Conservation (phyloP, 1,284 basidiomycete genomes). For the Crepidotus sp. region DNA sequence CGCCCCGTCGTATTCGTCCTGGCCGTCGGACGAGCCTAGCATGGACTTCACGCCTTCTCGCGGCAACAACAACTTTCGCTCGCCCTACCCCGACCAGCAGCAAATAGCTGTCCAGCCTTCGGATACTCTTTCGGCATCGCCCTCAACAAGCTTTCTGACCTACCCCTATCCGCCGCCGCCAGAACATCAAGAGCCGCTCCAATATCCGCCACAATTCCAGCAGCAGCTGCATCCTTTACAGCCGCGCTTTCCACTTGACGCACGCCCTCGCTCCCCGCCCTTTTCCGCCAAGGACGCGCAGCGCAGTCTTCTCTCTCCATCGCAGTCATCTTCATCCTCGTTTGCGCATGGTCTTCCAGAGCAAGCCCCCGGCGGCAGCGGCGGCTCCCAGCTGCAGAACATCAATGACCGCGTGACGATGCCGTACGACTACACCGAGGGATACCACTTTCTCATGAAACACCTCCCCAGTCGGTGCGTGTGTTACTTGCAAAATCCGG, state of each 20-base stretch:
- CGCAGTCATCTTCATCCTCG: constrained; percentile 31
- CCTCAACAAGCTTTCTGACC: constrained; percentile 32
- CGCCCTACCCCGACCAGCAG: constrained; percentile 14
- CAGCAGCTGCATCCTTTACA: constrained; percentile 35
- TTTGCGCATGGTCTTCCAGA: constrained; percentile 20
- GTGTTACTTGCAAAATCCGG: constrained; percentile 25
- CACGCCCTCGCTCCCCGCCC: constrained; percentile 31
- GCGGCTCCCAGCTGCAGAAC: constrained; percentile 41
- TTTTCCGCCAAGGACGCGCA: constrained; percentile 26
- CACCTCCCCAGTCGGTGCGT: constrained; percentile 77
- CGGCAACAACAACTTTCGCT: constrained; percentile 4
- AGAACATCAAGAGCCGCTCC: constrained; percentile 26
- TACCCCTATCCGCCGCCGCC: constrained; percentile 37
- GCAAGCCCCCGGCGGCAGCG: constrained; percentile 22
- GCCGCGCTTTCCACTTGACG: constrained; percentile 41
- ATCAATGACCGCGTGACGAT: constrained; percentile 72
- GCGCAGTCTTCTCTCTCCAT: constrained; percentile 30
- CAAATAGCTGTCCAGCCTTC: constrained; percentile 24
- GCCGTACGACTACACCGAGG: constrained; percentile 88
- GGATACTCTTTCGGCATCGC: constrained; percentile 29
- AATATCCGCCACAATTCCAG: constrained; percentile 27
- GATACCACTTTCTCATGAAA: constrained; percentile 92
- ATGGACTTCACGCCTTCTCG: constrained; percentile 37
- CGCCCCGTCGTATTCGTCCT: constrained; percentile 33
- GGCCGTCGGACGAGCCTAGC: constrained; percentile 31